Conservation (phyloP, 768 basidiomycete species). For the Leccinum obscurum region DNA sequence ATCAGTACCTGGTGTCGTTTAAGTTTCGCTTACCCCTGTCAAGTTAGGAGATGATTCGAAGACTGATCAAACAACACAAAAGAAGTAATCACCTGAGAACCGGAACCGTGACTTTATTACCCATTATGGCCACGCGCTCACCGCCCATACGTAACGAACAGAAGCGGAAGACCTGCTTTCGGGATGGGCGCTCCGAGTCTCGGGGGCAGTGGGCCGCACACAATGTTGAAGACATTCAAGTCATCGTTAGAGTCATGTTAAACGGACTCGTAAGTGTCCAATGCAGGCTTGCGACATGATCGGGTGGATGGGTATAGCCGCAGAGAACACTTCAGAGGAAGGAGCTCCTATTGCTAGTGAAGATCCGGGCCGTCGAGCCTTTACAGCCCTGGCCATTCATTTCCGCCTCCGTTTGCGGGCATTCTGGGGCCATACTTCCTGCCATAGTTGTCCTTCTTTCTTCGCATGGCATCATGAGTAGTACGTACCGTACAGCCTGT, state of each 20-base stretch:
- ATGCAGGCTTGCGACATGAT: slow-evolving; percentile 16
- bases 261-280: too few relatives aligned
- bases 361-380: too few relatives aligned
- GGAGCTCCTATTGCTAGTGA: not conserved
- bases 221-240: too few relatives aligned
- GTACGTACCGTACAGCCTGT: too few relatives aligned
- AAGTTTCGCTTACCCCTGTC: not conserved
- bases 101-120: too few relatives aligned
- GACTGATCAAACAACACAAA: not conserved
- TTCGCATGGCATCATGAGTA: not conserved
- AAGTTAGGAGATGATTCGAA: not conserved
- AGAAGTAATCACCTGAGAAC: not conserved
- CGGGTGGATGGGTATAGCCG: not conserved
- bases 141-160: not conserved
- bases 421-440: not conserved
- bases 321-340: not conserved
- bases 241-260: too few relatives aligned
- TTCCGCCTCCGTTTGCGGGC: not conserved
- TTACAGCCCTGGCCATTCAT: not conserved
- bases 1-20: not conserved
- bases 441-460: not conserved
- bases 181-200: too few relatives aligned
- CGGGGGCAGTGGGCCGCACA: too few relatives aligned
- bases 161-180: too few relatives aligned
- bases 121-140: not conserved